Evolutionary conservation across 164 flowering plant species (phyloP), one percentile per base, ranked within the genome.

Genomic region (Aristolochia contorta): DNA sequence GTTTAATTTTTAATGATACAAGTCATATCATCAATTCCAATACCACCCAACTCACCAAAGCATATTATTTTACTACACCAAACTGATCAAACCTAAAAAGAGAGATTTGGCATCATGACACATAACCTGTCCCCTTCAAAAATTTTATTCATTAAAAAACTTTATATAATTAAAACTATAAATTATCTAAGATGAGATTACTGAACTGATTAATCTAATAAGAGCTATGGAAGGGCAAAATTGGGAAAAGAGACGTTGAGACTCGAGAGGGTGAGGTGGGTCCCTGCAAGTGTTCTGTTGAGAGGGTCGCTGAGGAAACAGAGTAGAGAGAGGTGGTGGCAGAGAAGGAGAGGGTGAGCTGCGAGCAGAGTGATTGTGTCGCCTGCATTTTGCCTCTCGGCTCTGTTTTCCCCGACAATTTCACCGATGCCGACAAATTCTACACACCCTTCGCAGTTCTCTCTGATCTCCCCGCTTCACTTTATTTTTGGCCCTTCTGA

Each of bases 341-440:
- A 27, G 56, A 23, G 56, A 32, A 22, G 56, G 56, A 15, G 53
- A 49, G 56, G 56, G 43, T 37, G 43, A n/a, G n/a, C n/a, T n/a
- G 43, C 43, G n/a, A n/a, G n/a, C 43, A 22, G 56, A 53, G 56
- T 53, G 56, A 53, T 53, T 53, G 30, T 53, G 56, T 53, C 56
- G 56, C 16, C 56, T 53, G 56, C 14, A 27, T 5, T n/a, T 23
- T 3, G 3, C 30, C 12, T 16, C 30, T 53, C 16, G 54, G 23
- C 30, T 22, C 16, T 16, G 16, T 10, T 3, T 27, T 27, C 56
- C 14, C 56, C 23, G 30, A 53, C 55, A 52, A 18, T 18, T 21
- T 8, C 5, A 22, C 30, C 30, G 27, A 37, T 37, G 43, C 43
- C 43, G 56, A 53, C 30, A 23, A 22, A 22, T 22, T 16, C 4